Conservation (phyloP, 2,329 filamentous ascomycete genomes). For the Gaeumannomyces sp. region DNA sequence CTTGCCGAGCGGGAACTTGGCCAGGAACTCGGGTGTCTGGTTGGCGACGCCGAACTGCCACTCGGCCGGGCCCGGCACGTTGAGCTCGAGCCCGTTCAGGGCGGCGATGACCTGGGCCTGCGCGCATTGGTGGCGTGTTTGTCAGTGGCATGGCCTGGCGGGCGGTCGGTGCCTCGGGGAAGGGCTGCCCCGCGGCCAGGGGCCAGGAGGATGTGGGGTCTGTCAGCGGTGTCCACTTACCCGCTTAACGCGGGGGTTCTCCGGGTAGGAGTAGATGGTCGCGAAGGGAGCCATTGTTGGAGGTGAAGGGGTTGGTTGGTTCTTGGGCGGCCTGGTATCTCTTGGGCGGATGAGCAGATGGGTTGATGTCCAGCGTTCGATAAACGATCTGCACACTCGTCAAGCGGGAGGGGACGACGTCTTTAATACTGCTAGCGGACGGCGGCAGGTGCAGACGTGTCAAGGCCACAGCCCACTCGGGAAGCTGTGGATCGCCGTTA, state of each 20-base stretch:
- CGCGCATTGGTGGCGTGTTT: too few relatives aligned
- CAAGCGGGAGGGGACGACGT: background rate
- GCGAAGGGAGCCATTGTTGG: slow-evolving; percentile 33
- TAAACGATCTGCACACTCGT: background rate
- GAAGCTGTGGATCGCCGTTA: background rate
- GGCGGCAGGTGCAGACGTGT: background rate
- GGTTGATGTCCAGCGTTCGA: background rate
- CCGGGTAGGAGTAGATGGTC: slow-evolving; percentile 31
- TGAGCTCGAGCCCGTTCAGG: slow-evolving; percentile 33
- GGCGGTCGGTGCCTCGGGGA: background rate
- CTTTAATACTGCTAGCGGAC: background rate
- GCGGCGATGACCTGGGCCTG: slow-evolving; percentile 29
- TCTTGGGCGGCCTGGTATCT: background rate
- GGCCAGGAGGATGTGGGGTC: background rate
- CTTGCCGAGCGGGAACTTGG: slow-evolving; percentile 47
- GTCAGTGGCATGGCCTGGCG: background rate
- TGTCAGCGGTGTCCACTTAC: slow-evolving; percentile 20
- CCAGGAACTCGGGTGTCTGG: slow-evolving; percentile 35
- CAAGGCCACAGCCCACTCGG: background rate
- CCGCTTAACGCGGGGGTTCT: slow-evolving; percentile 30
- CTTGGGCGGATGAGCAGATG: too few relatives aligned
- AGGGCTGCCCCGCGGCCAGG: background rate
- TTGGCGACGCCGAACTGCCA: slow-evolving; percentile 38
- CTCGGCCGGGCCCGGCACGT: slow-evolving; percentile 20
- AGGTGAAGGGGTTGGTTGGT: background rate